Evolutionary conservation across 805 yeast genomes (phyloP), one percentile per base, ranked within the genome.

Genomic region (Schwanniomyces polymorphus): DNA sequence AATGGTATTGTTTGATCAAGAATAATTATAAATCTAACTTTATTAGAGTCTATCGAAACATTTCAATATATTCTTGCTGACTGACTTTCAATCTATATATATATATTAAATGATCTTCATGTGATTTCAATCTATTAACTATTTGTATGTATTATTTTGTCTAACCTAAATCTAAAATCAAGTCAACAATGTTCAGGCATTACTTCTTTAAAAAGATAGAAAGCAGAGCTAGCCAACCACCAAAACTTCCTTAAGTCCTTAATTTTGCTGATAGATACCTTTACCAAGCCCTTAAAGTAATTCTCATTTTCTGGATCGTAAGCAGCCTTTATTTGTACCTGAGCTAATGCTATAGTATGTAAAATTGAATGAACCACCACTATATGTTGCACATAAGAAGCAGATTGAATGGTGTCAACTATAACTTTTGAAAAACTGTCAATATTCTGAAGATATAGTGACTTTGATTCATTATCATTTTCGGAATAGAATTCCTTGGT

Each of bases 171-270:
- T n/a, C n/a, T n/a, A n/a, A n/a, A n/a, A n/a, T n/a, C n/a, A n/a
- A n/a, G n/a, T n/a, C n/a, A n/a, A n/a, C n/a, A 31, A 34, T n/a
- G 12, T 16, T 34, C 18, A 4, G 43, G 17, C 7, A 40, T 27
- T 8, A 40, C 21, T 31, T 18, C 35, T 16, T 44, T 45, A 37
- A 48, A 48, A 14, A 51, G 44, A 7, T 31, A 41, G 14, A 41
- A 38, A 5, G 65, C 54, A 3, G 67, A 62, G 7, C 63, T 64
- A 38, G 65, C 58, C 33, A 58, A 56, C 53, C 65, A 64, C 68
- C 68, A 64, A 21, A 21, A 21, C 5, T 21, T 3, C 3, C 23
- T 3, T 21, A 21, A 21, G 5, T 5, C 5, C 5, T 21, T 21
- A 21, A 21, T 5, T 5, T 3, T 5, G 23, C 5, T 21, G 23